phyloP scores from a whole-genome alignment of 1,139 yeast species.

The Geotrichum candidum region DNA sequence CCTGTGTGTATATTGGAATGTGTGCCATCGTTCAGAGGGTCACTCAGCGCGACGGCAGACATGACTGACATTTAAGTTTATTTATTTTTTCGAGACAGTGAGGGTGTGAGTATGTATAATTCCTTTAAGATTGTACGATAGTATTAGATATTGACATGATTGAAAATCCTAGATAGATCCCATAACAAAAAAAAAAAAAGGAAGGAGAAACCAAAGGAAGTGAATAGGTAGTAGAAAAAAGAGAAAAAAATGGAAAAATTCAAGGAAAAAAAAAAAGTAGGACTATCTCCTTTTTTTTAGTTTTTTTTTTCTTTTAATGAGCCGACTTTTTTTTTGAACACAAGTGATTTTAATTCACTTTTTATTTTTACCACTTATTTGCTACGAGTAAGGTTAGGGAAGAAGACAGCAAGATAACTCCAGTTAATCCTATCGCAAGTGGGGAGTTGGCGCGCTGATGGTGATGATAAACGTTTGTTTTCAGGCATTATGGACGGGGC shows the following conservation, averaged over 20 bases:
- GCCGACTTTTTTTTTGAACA: no score
- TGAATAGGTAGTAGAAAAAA: background rate
- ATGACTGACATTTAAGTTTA: background rate
- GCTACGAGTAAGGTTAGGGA: background rate
- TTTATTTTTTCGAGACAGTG: background rate
- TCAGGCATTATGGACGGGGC: background rate
- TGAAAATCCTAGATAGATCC: background rate
- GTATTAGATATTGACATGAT: background rate
- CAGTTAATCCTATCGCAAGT: background rate
- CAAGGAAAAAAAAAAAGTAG: no score
- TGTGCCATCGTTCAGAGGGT: background rate
- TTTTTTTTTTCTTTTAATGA: no score
- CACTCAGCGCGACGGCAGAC: background rate
- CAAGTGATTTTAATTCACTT: no score
- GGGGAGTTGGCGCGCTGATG: background rate
- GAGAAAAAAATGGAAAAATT: background rate
- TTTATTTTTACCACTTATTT: no score
- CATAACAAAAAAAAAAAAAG: background rate
- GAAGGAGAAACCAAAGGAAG: background rate
- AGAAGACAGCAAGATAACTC: background rate
- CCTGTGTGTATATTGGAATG: background rate
- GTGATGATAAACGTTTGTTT: background rate
- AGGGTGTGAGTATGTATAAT: background rate
- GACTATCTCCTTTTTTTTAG: background rate
- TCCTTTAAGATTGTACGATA: background rate